Evolutionary conservation across 257 asterid genomes (phyloP).

Genomic region (Capsicum chinense): DNA sequence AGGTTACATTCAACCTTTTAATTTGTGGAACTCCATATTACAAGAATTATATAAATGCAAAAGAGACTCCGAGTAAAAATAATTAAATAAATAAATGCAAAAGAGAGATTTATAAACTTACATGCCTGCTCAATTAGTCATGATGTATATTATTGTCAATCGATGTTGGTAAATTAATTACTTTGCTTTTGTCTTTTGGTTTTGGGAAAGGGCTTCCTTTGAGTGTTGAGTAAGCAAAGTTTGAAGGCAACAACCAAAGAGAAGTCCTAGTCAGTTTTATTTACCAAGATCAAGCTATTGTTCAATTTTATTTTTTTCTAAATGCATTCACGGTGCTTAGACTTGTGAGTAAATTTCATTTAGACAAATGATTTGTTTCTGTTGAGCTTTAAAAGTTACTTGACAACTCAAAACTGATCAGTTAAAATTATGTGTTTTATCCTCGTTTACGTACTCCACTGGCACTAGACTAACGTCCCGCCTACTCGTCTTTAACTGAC

Average conservation of each 20-base stretch:
- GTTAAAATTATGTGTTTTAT: too few species aligned
- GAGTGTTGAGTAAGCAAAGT: conserved; percentile 25
- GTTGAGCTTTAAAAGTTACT: too few species aligned
- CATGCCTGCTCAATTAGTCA: not conserved
- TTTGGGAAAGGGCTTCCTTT: not conserved
- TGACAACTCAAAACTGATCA: too few species aligned
- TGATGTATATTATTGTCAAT: not conserved
- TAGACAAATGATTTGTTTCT: too few species aligned
- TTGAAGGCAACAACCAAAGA: not conserved
- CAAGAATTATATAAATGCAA: not conserved
- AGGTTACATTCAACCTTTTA: too few species aligned
- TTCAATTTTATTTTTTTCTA: not conserved
- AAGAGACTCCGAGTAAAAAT: not conserved
- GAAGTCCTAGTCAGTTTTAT: not conserved
- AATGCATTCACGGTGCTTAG: too few species aligned
- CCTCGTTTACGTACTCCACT: too few species aligned
- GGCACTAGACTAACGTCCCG: too few species aligned
- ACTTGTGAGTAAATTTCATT: not conserved
- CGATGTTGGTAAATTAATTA: not conserved
- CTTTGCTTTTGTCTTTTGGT: conserved; percentile 9
- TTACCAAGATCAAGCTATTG: not conserved
- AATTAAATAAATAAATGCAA: not conserved
- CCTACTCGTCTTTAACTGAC: too few species aligned
- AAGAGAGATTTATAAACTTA: not conserved
- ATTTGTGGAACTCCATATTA: not conserved